phyloP scores from a whole-genome alignment of 2,329 filamentous ascomycete species.

The Botryotinia calthae region DNA sequence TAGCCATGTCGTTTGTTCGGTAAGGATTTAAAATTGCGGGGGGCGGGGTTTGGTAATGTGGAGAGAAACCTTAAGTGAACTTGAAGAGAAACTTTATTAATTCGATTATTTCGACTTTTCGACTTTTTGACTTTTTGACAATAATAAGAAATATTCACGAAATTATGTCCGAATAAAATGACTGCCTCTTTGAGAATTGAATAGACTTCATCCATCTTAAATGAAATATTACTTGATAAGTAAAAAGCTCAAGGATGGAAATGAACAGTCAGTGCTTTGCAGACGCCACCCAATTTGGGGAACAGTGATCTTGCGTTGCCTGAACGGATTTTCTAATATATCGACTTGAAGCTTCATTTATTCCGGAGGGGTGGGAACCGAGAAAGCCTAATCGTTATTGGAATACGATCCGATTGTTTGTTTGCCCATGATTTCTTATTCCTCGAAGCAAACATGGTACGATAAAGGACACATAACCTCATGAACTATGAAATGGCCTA shows the following conservation, averaged over 20 bases:
- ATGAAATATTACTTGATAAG: not conserved
- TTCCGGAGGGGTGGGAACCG: not conserved
- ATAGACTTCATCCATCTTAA: not conserved
- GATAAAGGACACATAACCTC: not conserved
- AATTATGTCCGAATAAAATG: not conserved
- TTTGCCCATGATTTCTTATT: not conserved
- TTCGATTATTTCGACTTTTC: not conserved
- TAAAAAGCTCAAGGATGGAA: not conserved
- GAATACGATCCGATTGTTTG: not conserved
- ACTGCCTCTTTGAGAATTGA: not conserved
- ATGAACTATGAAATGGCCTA: not conserved
- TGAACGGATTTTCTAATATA: conserved; percentile 4
- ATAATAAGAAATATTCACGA: not conserved
- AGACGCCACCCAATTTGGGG: conserved; percentile 12
- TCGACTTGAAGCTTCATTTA: not conserved
- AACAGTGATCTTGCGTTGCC: conserved; percentile 11
- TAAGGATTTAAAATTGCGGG: not conserved
- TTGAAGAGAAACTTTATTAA: not conserved
- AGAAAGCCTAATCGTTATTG: not conserved
- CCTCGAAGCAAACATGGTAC: not conserved
- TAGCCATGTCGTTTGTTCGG: not conserved
- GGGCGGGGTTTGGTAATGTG: not conserved
- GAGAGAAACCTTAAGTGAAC: not conserved
- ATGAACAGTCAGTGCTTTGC: conserved; percentile 10
- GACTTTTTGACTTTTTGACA: not conserved